These are phyloP conservation scores for Aspergillus heteromorphus DNA, from an alignment of 495 filamentous ascomycete species.

Conservation along the genomic window DNA sequence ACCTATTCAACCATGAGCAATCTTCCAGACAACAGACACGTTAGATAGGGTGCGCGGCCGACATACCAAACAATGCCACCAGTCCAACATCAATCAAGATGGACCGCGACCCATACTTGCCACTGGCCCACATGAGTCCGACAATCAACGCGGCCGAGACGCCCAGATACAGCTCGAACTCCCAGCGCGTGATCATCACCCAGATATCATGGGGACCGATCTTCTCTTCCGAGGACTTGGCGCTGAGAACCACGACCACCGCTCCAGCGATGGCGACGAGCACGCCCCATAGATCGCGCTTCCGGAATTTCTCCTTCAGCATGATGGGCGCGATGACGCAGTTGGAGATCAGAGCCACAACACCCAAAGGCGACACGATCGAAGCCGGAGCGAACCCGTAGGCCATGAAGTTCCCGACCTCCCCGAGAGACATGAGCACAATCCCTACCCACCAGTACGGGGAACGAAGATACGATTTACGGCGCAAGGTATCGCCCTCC, in stretches of 20 bases:
- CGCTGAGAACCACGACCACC: slow-evolving; percentile 90
- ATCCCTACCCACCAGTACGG: slow-evolving; percentile 97
- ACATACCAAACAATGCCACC: slow-evolving; percentile 84
- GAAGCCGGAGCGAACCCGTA: slow-evolving; percentile 99
- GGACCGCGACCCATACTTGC: slow-evolving; percentile 71
- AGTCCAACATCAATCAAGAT: slow-evolving; percentile 91
- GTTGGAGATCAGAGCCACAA: slow-evolving; percentile 92
- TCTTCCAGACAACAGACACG: neutral
- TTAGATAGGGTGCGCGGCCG: too few relatives aligned
- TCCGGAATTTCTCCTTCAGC: slow-evolving; percentile 82
- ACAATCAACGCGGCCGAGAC: slow-evolving; percentile 68
- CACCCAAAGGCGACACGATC: slow-evolving; percentile 93
- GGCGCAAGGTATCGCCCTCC: slow-evolving; percentile 22
- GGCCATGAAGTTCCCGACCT: slow-evolving; percentile 92
- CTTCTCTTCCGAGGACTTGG: slow-evolving; percentile 82
- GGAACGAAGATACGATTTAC: slow-evolving; percentile 74
- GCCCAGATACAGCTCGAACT: slow-evolving; percentile 85
- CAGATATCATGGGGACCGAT: slow-evolving; percentile 87
- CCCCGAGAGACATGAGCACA: slow-evolving; percentile 84
- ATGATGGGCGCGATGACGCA: slow-evolving; percentile 92
- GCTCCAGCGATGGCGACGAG: slow-evolving; percentile 77
- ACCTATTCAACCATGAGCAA: slow-evolving; percentile 47
- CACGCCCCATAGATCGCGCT: slow-evolving; percentile 84
- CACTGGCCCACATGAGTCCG: slow-evolving; percentile 73
- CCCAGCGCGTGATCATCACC: slow-evolving; percentile 80